Base-by-base conservation (phyloP, 345 rosid species). In the Linum tenue region DNA sequence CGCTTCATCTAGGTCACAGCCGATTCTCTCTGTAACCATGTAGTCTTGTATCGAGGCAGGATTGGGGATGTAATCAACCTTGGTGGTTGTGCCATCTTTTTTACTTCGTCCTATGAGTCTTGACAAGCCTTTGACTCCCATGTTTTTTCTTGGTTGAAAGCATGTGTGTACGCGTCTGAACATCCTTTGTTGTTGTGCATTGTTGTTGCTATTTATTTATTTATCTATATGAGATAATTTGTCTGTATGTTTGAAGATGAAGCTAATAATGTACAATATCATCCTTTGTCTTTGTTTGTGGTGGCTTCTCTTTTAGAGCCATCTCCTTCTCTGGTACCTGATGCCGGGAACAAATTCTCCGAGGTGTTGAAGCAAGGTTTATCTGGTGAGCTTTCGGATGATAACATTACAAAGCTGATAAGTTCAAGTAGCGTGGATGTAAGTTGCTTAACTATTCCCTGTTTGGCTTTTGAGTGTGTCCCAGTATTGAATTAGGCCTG, bases 341-440 rank as follows among this genome's bases (percentile, higher is more conserved):
- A 4, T 1, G 10, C 15, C 2, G 7, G 11, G 22, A 44, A 5
- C 17, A 31, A 31, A 37, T 16, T 44, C 15, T 64, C 40, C 11
- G 8, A 22, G 9, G 53, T 48, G 14, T 39, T 64, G 12, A 44
- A 48, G 67, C 37, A 31, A 22, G 67, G 58, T 55, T 64, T 14
- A 10, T 44, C 36, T 7, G 17, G 39, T 64, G 56, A 17, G 76
- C 75, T 83, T 67, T 81, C 86, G 48, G 87, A 84, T 72, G 81
- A 77, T 55, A 81, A 72, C 60, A 79, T 78, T 69, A 65, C 73
- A 71, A 96, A 90, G 58, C 72, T 84, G 74, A 74, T 84, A 67
- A 84, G 83, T 73, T 85, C 86, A 38, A 82, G 79, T 69, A 79
- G 82, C 67, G 69, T 94, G 66, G 88, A 80, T 66, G 99, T 90